Conservation (phyloP, 2,329 filamentous ascomycete species). For the Drechslerella coelobrocha region DNA sequence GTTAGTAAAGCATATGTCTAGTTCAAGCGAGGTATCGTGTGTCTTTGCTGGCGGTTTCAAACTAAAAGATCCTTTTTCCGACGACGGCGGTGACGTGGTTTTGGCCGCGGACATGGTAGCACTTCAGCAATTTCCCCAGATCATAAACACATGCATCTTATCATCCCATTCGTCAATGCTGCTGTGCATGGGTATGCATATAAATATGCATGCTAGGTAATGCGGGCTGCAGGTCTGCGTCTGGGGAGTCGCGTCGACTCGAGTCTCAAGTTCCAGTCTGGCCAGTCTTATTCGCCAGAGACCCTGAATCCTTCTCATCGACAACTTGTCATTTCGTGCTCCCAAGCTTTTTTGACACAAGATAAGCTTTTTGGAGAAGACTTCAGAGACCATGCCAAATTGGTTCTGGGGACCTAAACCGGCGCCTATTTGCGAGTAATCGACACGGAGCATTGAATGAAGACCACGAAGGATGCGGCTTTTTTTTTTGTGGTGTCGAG, state of each 20-base stretch:
- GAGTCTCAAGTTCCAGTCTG: background rate
- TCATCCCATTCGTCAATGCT: background rate
- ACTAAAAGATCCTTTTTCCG: background rate
- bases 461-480: constrained; percentile 11
- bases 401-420: background rate
- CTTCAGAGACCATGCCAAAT: constrained; percentile 18
- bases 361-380: constrained; percentile 45
- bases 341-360: constrained; percentile 50
- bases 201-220: background rate
- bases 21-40: background rate
- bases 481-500: constrained; percentile 15
- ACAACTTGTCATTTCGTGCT: constrained; percentile 26
- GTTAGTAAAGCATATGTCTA: background rate
- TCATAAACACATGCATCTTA: background rate
- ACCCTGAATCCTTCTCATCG: constrained; percentile 1
- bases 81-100: background rate
- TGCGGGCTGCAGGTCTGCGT: background rate
- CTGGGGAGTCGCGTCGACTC: background rate
- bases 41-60: background rate
- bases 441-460: constrained; percentile 1
- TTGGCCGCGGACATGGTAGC: background rate
- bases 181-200: background rate
- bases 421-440: background rate
- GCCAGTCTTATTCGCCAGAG: constrained; percentile 30
- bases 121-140: background rate